A percentile compares a stretch with the other conserved stretches of the same genome.
These are phyloP conservation scores for Gonium pectorale DNA, from an alignment of 139 green algal species.

Conservation along the genomic window DNA sequence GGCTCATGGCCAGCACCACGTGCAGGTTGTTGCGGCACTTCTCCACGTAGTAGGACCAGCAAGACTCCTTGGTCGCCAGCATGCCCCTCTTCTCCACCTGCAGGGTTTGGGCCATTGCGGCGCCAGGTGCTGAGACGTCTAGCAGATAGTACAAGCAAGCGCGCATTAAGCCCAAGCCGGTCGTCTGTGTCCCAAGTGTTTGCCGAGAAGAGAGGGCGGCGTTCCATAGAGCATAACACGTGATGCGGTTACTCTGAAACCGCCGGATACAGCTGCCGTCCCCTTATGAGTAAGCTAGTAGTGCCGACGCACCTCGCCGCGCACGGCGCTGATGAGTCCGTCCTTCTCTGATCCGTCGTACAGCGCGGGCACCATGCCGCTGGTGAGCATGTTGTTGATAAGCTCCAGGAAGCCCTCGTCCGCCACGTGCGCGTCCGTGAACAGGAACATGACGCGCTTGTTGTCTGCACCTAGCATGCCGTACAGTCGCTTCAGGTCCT, in stretches of 20 bases:
- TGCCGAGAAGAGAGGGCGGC: no score
- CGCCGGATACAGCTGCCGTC: no score
- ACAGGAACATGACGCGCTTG: slow-evolving; percentile 87
- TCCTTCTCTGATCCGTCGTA: slow-evolving; percentile 90
- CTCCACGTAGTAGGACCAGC: slow-evolving; percentile 80
- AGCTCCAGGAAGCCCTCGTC: slow-evolving; percentile 91
- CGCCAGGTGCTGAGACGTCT: no score
- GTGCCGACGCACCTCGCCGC: slow-evolving; percentile 49
- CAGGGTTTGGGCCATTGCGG: not conserved
- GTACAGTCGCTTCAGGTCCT: slow-evolving; percentile 90
- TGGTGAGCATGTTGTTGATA: slow-evolving; percentile 93
- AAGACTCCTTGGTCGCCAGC: slow-evolving; percentile 76
- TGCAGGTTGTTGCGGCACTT: slow-evolving; percentile 88
- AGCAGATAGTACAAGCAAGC: no score
- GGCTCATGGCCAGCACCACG: slow-evolving; percentile 87
- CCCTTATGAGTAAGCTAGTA: no score
- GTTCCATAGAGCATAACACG: no score
- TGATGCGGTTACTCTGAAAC: no score
- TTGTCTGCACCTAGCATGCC: slow-evolving; percentile 78
- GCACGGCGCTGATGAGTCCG: slow-evolving; percentile 63
- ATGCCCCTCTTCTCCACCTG: slow-evolving; percentile 70
- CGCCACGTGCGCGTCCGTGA: slow-evolving; percentile 88
- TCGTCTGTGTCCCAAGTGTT: no score
- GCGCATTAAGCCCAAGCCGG: no score
- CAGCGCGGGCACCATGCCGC: slow-evolving; percentile 89